Evolutionary conservation across 768 basidiomycete genomes (phyloP), one percentile per base, ranked within the genome.

Genomic region (Mycena galopus): DNA sequence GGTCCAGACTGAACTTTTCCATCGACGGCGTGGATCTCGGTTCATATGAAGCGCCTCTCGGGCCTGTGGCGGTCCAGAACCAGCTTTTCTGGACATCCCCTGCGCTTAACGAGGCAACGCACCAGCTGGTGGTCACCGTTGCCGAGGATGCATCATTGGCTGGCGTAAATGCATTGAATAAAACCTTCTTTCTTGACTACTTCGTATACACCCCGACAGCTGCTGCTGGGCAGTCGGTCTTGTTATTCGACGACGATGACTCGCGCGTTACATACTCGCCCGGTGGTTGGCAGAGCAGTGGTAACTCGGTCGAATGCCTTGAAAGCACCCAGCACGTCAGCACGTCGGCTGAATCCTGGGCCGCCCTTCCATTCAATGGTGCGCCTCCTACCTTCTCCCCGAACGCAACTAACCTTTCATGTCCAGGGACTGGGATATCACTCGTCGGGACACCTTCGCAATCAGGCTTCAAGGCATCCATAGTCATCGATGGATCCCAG

Each of bases 171-270:
- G 9, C 55, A 7, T 5, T n/a, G 17, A 57, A 33, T 2, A 32
- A 30, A 2, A 35, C 56, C 21, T n/a, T 67, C 35, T 60, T 29
- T 5, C 58, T 67, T 19, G 67, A 67, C 47, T 67, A 67, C 23
- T 51, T 67, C 25, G 8, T 53, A 10, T 67, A 60, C 33, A 39
- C 25, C 19, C 27, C 67, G 6, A 29, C 58, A 50, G 25, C 58
- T 19, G 21, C 50, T 39, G 44, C 33, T 21, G 67, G 58, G 14
- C 50, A 47, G 33, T 51, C 57, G 27, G 5, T 59, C 9, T 60
- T 67, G 23, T 7, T n/a, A n/a, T n/a, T 60, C 12, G 67, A 67
- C 57, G 66, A 67, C 42, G 50, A 2, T 16, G 67, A 67, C 59
- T 1, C 16, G 4, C 19, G 33, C 17, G 25, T 67, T 17, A 35